Percentiles rank a stretch among this genome's conserved stretches.
Evolutionary conservation across 371 early-diverging fungal species (phyloP).

Genomic region (Phascolomyces articulosus): DNA sequence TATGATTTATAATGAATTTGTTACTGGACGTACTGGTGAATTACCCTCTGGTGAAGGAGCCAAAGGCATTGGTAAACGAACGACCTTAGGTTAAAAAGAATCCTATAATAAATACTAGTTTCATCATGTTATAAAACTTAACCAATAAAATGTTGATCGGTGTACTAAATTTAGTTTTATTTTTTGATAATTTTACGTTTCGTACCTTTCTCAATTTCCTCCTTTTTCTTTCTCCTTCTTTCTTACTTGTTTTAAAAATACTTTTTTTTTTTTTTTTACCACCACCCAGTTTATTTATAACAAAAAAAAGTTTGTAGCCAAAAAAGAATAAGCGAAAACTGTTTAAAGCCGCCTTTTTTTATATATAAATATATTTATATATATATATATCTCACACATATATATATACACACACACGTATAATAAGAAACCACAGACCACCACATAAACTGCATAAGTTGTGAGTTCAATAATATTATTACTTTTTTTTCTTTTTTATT

Average conservation of each 20-base stretch:
- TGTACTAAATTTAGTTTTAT: constrained; percentile 1
- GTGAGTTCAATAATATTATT: too few species aligned
- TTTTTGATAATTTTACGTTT: not conserved
- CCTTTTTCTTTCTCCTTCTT: not conserved
- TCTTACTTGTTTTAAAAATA: not conserved
- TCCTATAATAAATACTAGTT: not conserved
- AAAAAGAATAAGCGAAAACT: constrained; percentile 20
- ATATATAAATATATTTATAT: too few species aligned
- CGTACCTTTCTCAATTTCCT: not conserved
- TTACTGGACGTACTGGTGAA: constrained; percentile 70
- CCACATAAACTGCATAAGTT: constrained; percentile 15
- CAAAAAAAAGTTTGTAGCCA: constrained; percentile 10
- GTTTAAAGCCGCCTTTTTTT: too few species aligned
- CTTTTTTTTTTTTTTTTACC: not conserved
- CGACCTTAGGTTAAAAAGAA: constrained; percentile 62
- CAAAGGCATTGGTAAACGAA: constrained; percentile 68
- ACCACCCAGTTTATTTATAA: constrained; percentile 14
- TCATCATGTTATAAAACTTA: too few species aligned
- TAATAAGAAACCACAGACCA: too few species aligned
- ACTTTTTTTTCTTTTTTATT: too few species aligned
- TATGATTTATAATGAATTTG: constrained; percentile 68
- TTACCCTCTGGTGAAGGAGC: constrained; percentile 69
- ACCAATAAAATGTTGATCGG: too few species aligned
- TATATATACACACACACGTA: too few species aligned
- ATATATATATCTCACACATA: too few species aligned